phyloP scores from a whole-genome alignment of 495 filamentous ascomycete species.

The Neurospora sp. region DNA sequence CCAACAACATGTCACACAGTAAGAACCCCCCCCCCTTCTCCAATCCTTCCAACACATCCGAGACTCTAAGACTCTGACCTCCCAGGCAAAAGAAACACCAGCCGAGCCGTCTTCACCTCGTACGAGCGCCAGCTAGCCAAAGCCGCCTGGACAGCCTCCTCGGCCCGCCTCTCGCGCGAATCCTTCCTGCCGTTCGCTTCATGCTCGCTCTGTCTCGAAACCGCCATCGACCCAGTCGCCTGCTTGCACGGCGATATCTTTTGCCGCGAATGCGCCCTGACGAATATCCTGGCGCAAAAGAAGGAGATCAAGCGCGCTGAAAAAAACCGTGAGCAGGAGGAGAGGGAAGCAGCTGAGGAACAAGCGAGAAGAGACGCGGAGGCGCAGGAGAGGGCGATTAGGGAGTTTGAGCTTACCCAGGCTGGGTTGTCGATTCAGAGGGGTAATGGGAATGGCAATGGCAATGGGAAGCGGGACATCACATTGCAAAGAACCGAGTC shows the following conservation, averaged over 20 bases:
- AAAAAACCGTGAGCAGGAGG: constrained; percentile 49
- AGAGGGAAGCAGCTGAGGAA: constrained; percentile 45
- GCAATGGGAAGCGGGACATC: constrained; percentile 19
- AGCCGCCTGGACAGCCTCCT: constrained; percentile 66
- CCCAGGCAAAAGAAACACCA: constrained; percentile 85
- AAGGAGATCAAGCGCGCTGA: constrained; percentile 86
- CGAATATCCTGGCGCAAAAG: constrained; percentile 78
- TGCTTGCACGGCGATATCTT: constrained; percentile 80
- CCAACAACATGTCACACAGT: constrained; percentile 45
- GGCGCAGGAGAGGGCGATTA: constrained; percentile 44
- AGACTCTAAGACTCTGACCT: constrained; percentile 12
- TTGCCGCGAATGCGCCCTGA: constrained; percentile 89
- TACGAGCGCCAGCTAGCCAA: constrained; percentile 79
- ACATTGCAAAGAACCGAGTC: not conserved
- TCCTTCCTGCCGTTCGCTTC: constrained; percentile 89
- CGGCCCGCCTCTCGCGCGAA: constrained; percentile 81
- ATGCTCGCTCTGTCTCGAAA: constrained; percentile 80
- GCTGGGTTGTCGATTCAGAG: constrained; percentile 56
- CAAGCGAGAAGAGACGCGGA: constrained; percentile 45
- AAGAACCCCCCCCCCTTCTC: constrained; percentile 12
- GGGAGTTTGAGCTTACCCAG: constrained; percentile 57
- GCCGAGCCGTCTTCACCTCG: constrained; percentile 89
- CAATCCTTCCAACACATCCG: not conserved
- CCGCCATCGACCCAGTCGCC: constrained; percentile 69
- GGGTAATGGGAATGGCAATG: constrained; percentile 18